A percentile compares a stretch with the other conserved stretches of the same genome.
These are phyloP conservation scores for Ceratocystis smalleyi DNA, from an alignment of 2,329 filamentous ascomycete genomes.

Conservation along the genomic window DNA sequence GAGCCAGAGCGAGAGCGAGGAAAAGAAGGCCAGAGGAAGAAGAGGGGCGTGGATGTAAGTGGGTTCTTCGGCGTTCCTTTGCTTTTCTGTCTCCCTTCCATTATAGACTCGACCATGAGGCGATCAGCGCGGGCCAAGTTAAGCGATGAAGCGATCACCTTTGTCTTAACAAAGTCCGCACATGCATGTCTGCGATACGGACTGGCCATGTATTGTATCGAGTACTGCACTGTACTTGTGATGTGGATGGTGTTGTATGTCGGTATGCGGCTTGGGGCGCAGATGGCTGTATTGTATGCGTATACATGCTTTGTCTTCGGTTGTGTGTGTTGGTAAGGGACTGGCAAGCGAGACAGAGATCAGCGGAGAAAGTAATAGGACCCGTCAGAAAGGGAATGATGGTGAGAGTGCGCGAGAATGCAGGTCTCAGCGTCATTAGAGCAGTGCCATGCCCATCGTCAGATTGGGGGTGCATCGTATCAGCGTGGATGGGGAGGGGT, in stretches of 20 bases:
- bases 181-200: background rate
- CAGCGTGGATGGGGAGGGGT: background rate
- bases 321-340: background rate
- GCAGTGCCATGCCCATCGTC: background rate
- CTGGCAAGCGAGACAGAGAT: background rate
- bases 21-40: background rate
- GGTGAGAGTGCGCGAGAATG: background rate
- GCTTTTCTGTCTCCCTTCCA: conserved; percentile 1
- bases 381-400: background rate
- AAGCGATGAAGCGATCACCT: conserved; percentile 3
- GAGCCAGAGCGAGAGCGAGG: too few relatives aligned
- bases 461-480: background rate
- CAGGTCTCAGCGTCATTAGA: background rate
- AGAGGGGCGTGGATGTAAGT: background rate
- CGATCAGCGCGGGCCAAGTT: conserved; percentile 2
- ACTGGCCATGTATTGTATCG: background rate
- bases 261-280: background rate
- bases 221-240: background rate
- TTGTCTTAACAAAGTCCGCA: background rate
- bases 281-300: background rate
- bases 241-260: background rate
- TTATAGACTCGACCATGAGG: background rate
- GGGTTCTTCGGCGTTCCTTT: conserved; percentile 1
- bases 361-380: background rate
- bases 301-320: background rate